Base-by-base conservation (phyloP, 257 asterid genomes). In the Capsicum pubescens region DNA sequence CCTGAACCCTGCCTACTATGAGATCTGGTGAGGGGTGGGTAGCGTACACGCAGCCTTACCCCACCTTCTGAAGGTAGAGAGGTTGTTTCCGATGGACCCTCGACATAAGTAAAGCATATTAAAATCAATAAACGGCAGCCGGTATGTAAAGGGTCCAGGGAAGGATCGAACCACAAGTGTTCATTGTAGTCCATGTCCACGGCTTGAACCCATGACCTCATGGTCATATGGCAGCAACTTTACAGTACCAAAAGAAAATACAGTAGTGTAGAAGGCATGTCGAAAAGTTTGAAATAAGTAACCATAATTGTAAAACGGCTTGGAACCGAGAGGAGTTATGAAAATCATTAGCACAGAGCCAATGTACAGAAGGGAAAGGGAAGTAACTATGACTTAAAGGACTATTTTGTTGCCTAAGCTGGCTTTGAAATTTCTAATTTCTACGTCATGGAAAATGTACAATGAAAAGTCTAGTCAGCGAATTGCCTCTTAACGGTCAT, bases 361-460 rank as follows among this genome's bases (percentile, higher is more conserved):
- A 77, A 26, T 77, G 81, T 77, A 77, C 64, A 77, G 48, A 15
- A 26, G 3, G 32, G 26, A 8, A 76, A 52, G 50, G 61, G 42
- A 5, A 19, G 42, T 54, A 77, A 77, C 19, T 77, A 77, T 32
- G 7, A 36, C 1, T 14, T 52, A 26, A 39, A 76, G 81, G 52
- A 50, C 61, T 50, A 76, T 50, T 16, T 26, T 61, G 50, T 54
- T 67, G 35, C 68, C 57, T 82, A 54, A 68, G 69, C 61, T 82
- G 85, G 50, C 80, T 68, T 36, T 68, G 9, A 66, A 68, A 82
- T 60, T 35, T 67, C 79, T 66, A 88, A 68, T 63, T 83, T 80
- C 90, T 85, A 71, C 66, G 85, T 85, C 83, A 82, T 61, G 39
- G 17, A 4, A 76, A 85, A 83, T 82, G 42, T 82, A 67, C 81